phyloP scores from a whole-genome alignment of 257 asterid genomes.

The Solanum chilense region DNA sequence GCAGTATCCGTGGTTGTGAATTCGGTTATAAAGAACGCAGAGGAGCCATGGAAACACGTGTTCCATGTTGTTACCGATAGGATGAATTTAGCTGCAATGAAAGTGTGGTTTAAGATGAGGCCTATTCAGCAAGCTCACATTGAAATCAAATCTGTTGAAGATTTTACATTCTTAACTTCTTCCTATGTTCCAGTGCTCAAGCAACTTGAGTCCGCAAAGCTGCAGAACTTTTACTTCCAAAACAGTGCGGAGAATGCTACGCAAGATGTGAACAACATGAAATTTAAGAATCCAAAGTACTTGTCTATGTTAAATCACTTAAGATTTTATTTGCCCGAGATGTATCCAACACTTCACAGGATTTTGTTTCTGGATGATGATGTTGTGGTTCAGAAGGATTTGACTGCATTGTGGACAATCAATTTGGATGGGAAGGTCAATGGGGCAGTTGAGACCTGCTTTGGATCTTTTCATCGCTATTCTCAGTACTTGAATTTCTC shows the following conservation, averaged over 20 bases:
- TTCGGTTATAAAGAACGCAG: conserved; percentile 68
- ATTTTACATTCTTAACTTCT: conserved; percentile 53
- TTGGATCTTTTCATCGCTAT: conserved; percentile 78
- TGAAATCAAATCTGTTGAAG: conserved; percentile 70
- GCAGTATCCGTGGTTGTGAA: conserved; percentile 90
- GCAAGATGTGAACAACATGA: conserved; percentile 61
- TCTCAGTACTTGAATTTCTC: conserved; percentile 83
- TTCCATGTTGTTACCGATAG: conserved; percentile 84
- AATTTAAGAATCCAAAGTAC: conserved; percentile 70
- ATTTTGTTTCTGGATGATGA: conserved; percentile 87
- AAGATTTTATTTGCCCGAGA: conserved; percentile 85
- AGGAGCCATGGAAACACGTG: conserved; percentile 93
- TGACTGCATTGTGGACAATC: conserved; percentile 75
- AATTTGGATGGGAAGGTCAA: conserved; percentile 90
- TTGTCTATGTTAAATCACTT: conserved; percentile 77
- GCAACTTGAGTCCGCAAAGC: conserved; percentile 42
- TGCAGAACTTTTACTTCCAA: conserved; percentile 66
- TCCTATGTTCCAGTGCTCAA: conserved; percentile 76
- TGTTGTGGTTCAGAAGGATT: conserved; percentile 92
- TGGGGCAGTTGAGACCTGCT: conserved; percentile 87
- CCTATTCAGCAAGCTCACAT: conserved; percentile 81
- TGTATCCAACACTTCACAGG: conserved; percentile 71
- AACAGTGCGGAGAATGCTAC: conserved; percentile 74
- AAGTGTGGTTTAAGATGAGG: conserved; percentile 96
- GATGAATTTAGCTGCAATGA: conserved; percentile 87